Percentiles rank a stretch among this genome's conserved stretches.
These are phyloP conservation scores for Bretschneidera sinensis DNA, from an alignment of 345 rosid species.

Conservation along the genomic window DNA sequence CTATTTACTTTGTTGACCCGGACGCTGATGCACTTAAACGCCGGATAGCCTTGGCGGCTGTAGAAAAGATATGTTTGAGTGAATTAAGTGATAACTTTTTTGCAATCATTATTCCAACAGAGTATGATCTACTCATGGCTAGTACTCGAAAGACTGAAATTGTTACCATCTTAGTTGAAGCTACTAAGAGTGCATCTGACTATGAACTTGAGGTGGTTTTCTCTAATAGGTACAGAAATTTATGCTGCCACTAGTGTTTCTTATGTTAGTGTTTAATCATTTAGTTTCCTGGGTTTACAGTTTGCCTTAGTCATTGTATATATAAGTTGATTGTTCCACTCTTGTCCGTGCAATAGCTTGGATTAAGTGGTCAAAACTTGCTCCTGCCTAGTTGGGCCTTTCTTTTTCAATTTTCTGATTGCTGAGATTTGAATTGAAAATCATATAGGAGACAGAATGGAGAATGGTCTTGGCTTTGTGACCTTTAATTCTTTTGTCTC, in stretches of 20 bases:
- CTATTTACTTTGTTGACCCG: constrained; percentile 79
- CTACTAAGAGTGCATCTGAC: constrained; percentile 66
- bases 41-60: constrained; percentile 70
- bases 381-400: neutral
- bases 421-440: neutral
- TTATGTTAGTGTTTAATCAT: neutral
- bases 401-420: neutral
- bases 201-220: constrained; percentile 80
- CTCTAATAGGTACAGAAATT: constrained; percentile 59
- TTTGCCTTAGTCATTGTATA: no score
- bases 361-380: neutral
- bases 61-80: constrained; percentile 78
- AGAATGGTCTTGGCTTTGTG: neutral
- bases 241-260: neutral
- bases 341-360: neutral
- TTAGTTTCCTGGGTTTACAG: neutral
- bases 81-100: constrained; percentile 86
- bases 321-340: neutral
- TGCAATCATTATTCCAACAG: constrained; percentile 77
- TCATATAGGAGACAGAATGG: neutral
- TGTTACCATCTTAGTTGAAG: constrained; percentile 73
- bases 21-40: constrained; percentile 71
- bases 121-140: constrained; percentile 92
- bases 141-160: constrained; percentile 90
- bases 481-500: no score